These are phyloP conservation scores for Ormosia emarginata DNA, from an alignment of 306 rosid species.

Conservation along the genomic window DNA sequence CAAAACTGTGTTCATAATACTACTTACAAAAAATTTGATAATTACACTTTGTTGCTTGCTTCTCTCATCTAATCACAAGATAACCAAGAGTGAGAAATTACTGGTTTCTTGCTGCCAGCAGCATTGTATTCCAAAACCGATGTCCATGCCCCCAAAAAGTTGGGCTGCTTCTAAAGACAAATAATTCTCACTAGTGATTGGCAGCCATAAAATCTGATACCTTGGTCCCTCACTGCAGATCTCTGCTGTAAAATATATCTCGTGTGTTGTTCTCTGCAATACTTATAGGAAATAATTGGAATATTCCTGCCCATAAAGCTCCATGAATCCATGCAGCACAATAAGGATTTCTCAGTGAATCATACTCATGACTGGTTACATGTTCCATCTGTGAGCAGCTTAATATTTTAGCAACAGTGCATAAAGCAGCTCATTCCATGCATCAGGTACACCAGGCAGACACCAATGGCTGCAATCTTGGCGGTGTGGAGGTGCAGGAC, in stretches of 20 bases:
- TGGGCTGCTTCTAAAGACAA: background rate
- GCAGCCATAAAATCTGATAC: background rate
- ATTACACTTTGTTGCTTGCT: background rate
- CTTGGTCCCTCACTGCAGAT: background rate
- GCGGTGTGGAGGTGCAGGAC: conserved; percentile 54
- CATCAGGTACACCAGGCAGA: conserved; percentile 90
- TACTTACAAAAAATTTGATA: conserved; percentile 6
- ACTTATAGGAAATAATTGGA: background rate
- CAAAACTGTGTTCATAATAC: conserved; percentile 17
- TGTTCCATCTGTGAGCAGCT: conserved; percentile 22
- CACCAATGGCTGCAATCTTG: conserved; percentile 99
- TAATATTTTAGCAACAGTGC: conserved; percentile 57
- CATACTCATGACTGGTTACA: conserved; percentile 8
- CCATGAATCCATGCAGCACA: background rate
- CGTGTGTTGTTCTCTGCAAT: background rate
- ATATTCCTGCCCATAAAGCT: background rate
- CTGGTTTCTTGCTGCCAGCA: background rate
- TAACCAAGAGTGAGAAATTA: background rate
- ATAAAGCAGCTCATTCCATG: conserved; percentile 85
- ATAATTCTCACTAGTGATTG: background rate
- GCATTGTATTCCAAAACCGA: background rate
- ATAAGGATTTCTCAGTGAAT: background rate
- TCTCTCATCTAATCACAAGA: conserved; percentile 12
- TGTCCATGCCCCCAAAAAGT: background rate
- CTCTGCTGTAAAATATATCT: background rate